These are phyloP conservation scores for Corynascus novoguineensis DNA, from an alignment of 495 filamentous ascomycete genomes.

Conservation along the genomic window DNA sequence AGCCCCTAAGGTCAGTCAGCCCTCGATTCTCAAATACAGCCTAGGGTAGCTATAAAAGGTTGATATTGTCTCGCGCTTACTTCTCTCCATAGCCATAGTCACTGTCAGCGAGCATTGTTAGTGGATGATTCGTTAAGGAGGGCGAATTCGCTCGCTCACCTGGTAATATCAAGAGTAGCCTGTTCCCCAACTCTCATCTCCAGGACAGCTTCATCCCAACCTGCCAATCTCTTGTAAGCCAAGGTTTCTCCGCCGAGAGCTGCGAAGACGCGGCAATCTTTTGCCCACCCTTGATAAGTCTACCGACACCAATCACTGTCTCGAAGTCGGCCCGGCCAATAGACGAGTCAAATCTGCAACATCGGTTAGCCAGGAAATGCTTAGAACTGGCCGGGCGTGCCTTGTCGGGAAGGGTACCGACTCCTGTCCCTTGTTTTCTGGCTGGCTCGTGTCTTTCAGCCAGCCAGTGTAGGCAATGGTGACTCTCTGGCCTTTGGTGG, in stretches of 20 bases:
- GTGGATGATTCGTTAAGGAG: neutral
- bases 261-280: neutral
- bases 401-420: conserved; percentile 25
- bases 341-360: conserved; percentile 72
- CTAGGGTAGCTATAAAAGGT: neutral
- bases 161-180: conserved; percentile 67
- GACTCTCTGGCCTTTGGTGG: conserved; percentile 59
- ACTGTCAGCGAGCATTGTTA: conserved; percentile 36
- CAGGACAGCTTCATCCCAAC: conserved; percentile 82
- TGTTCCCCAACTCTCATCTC: conserved; percentile 78
- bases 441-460: conserved; percentile 58
- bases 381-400: neutral
- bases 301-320: conserved; percentile 64
- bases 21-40: neutral
- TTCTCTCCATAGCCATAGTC: conserved; percentile 73
- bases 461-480: conserved; percentile 81
- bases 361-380: neutral
- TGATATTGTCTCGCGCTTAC: no score
- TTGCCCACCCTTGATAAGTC: conserved; percentile 68
- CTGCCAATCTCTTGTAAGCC: conserved; percentile 35
- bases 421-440: conserved; percentile 45
- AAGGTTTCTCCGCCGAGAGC: neutral
- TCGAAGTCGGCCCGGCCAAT: conserved; percentile 58
- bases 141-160: conserved; percentile 55
- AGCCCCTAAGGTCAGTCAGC: conserved; percentile 44